phyloP scores from a whole-genome alignment of 495 filamentous ascomycete species.

The Elasticomyces elasticus region DNA sequence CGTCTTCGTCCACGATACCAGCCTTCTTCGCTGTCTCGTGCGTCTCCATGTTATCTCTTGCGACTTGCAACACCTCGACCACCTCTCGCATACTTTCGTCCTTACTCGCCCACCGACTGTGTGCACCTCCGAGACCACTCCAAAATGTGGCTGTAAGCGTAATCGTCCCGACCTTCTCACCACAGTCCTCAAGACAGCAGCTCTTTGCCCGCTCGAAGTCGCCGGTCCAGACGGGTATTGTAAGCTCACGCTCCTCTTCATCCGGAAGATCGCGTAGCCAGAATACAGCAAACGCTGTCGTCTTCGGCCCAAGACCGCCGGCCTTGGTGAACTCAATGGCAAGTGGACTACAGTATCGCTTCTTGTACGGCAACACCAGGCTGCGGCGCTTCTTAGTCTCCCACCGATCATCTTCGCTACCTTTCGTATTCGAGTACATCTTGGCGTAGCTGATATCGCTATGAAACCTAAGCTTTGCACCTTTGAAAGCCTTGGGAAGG shows the following conservation, averaged over 20 bases:
- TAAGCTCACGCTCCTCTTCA: constrained; percentile 46
- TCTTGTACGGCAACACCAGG: constrained; percentile 46
- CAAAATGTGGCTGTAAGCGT: constrained; percentile 46
- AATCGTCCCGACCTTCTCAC: constrained; percentile 46
- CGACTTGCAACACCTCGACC: constrained; percentile 53
- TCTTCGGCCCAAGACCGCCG: constrained; percentile 38
- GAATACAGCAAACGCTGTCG: constrained; percentile 50
- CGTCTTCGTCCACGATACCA: constrained; percentile 24
- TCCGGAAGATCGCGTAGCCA: constrained; percentile 60
- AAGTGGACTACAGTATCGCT: constrained; percentile 50
- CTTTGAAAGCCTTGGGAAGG: constrained; percentile 35
- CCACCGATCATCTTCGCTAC: constrained; percentile 23
- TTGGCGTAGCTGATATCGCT: constrained; percentile 45
- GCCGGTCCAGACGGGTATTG: constrained; percentile 44
- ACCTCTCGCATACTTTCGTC: constrained; percentile 44
- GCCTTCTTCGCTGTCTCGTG: constrained; percentile 24
- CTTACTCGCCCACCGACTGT: constrained; percentile 42
- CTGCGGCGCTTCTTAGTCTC: constrained; percentile 32
- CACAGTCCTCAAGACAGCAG: constrained; percentile 25
- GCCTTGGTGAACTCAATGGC: constrained; percentile 51
- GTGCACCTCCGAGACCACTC: constrained; percentile 48
- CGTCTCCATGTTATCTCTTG: constrained; percentile 44
- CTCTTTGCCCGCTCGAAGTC: constrained; percentile 27
- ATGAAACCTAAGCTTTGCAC: constrained; percentile 45
- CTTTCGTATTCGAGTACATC: constrained; percentile 34